These are phyloP conservation scores for Darksidea phi DNA, from an alignment of 495 filamentous ascomycete genomes.

Conservation along the genomic window DNA sequence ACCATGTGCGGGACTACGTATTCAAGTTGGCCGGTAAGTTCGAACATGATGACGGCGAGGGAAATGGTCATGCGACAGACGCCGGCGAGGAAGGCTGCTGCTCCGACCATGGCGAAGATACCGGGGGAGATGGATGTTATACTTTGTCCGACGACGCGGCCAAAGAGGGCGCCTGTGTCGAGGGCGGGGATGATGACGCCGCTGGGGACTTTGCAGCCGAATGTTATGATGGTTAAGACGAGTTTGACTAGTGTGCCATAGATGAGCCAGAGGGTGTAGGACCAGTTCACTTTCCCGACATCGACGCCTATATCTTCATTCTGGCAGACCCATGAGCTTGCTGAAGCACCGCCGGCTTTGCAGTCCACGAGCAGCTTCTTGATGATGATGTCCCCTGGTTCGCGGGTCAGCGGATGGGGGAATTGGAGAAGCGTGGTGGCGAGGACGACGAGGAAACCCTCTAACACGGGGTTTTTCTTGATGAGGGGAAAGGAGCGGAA, in stretches of 20 bases:
- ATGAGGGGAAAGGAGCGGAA: conserved; percentile 54
- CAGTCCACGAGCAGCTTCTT: conserved; percentile 56
- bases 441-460: conserved; percentile 54
- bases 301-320: conserved; percentile 43
- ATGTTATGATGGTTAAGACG: conserved; percentile 55
- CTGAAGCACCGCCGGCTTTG: conserved; percentile 26
- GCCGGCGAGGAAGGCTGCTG: conserved; percentile 58
- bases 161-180: conserved; percentile 57
- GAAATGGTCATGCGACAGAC: conserved; percentile 60
- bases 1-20: conserved; percentile 59
- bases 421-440: conserved; percentile 56
- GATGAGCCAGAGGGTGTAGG: conserved; percentile 52
- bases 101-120: conserved; percentile 63
- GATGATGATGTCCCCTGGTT: conserved; percentile 56
- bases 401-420: conserved; percentile 53
- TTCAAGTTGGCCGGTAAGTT: conserved; percentile 46
- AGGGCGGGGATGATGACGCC: conserved; percentile 61
- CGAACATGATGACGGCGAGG: conserved; percentile 61
- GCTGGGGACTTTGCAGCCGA: conserved; percentile 58
- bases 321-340: conserved; percentile 50
- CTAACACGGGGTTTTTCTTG: conserved; percentile 54
- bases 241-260: conserved; percentile 56
- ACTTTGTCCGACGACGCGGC: conserved; percentile 54
- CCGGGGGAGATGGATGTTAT: conserved; percentile 52
- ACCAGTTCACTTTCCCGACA: conserved; percentile 16